These are phyloP conservation scores for Graphilbum ipis-grandicollis DNA, from an alignment of 2,329 filamentous ascomycete genomes.

Conservation along the genomic window DNA sequence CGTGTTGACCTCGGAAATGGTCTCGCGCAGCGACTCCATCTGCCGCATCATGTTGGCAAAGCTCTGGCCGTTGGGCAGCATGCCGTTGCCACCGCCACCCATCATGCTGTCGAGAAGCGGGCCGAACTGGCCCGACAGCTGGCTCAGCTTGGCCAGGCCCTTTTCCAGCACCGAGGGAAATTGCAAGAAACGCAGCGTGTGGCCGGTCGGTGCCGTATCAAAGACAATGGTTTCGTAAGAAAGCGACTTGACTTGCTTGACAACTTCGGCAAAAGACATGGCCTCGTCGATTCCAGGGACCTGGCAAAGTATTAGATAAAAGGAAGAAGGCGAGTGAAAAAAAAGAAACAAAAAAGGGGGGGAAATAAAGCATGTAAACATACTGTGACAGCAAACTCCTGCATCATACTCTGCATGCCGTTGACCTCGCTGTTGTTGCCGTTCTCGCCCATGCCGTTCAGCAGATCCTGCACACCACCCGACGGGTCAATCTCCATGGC, in stretches of 20 bases:
- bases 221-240: constrained; percentile 99
- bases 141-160: constrained; percentile 89
- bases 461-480: constrained; percentile 87
- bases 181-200: constrained; percentile 95
- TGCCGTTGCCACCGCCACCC: constrained; percentile 37
- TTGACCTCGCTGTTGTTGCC: constrained; percentile 19
- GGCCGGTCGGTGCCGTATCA: constrained; percentile 93
- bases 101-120: constrained; percentile 90
- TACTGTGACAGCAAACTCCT: constrained; percentile 91
- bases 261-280: constrained; percentile 98
- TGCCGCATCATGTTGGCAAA: constrained; percentile 86
- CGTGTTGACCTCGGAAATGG: constrained; percentile 87
- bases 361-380: constrained; percentile 14
- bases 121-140: constrained; percentile 85
- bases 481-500: constrained; percentile 99
- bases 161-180: constrained; percentile 98
- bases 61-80: constrained; percentile 79
- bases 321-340: not conserved
- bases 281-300: constrained; percentile 98
- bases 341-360: not conserved
- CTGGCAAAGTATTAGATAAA: constrained; percentile 24
- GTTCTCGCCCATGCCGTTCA: constrained; percentile 52
- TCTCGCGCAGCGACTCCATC: constrained; percentile 83
- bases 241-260: constrained; percentile 97
- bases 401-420: constrained; percentile 88